Evolutionary conservation across 2,329 filamentous ascomycete genomes (phyloP).

Genomic region (Aureobasidium sp.): DNA sequence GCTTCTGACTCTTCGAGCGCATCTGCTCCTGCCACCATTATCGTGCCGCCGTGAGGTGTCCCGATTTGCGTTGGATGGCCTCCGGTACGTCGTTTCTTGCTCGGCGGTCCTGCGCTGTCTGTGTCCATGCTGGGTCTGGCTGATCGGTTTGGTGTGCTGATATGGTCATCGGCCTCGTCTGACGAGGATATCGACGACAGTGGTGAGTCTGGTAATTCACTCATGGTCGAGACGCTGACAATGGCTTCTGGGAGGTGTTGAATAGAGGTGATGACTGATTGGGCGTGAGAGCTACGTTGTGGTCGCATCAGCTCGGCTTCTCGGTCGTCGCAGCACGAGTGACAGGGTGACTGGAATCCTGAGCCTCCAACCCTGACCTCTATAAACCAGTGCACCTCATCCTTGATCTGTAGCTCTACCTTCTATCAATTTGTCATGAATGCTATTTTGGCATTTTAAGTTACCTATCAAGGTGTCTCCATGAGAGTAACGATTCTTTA

Average conservation of each 20-base stretch:
- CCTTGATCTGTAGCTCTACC: neutral
- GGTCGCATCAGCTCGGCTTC: neutral
- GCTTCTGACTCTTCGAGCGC: constrained; percentile 34
- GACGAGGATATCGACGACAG: constrained; percentile 56
- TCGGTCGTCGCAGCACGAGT: neutral
- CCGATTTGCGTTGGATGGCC: neutral
- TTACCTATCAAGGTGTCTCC: too few relatives aligned
- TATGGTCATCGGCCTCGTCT: constrained; percentile 51
- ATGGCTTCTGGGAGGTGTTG: neutral
- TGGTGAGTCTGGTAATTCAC: constrained; percentile 17
- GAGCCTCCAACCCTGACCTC: neutral
- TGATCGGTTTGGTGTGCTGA: constrained; percentile 45
- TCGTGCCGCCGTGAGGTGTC: neutral
- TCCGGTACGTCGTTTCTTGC: constrained; percentile 35
- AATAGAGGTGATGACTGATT: neutral
- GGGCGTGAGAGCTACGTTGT: neutral
- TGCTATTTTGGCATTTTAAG: neutral
- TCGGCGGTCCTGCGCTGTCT: constrained; percentile 28
- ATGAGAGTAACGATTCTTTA: too few relatives aligned
- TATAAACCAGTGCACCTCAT: neutral
- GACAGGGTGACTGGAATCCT: neutral
- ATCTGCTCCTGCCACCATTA: constrained; percentile 29
- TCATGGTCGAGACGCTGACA: neutral
- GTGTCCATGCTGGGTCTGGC: constrained; percentile 38
- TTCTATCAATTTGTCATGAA: neutral